A percentile compares a stretch with the other conserved stretches of the same genome.
These are phyloP conservation scores for Blastomyces emzantsi DNA, from an alignment of 2,329 filamentous ascomycete species.

Conservation along the genomic window DNA sequence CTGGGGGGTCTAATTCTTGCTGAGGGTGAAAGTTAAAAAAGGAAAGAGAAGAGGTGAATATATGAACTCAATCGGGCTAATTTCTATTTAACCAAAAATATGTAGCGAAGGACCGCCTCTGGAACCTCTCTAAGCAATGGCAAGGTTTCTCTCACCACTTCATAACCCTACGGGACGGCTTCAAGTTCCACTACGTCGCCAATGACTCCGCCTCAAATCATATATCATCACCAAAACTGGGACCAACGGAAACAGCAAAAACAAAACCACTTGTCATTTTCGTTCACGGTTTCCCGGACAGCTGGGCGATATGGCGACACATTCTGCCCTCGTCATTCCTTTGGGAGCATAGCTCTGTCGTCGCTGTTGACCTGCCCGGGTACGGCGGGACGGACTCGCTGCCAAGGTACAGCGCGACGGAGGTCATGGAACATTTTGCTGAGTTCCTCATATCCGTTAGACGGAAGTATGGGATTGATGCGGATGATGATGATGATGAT, in stretches of 20 bases:
- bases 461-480: slow-evolving; percentile 36
- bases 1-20: background rate
- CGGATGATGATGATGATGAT: slow-evolving; percentile 12
- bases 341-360: slow-evolving; percentile 35
- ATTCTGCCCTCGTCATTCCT: slow-evolving; percentile 37
- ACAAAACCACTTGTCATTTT: slow-evolving; percentile 42
- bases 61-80: background rate
- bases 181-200: slow-evolving; percentile 48
- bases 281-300: slow-evolving; percentile 53
- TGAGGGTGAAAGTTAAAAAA: background rate
- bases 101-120: slow-evolving; percentile 45
- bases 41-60: accelerated
- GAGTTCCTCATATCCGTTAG: slow-evolving; percentile 47
- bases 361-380: slow-evolving; percentile 51
- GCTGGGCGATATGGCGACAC: slow-evolving; percentile 46
- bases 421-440: slow-evolving; percentile 45
- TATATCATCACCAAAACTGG: slow-evolving; percentile 12
- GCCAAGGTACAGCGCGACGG: slow-evolving; percentile 41
- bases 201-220: slow-evolving; percentile 25
- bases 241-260: background rate
- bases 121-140: slow-evolving; percentile 44
- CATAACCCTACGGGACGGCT: slow-evolving; percentile 40
- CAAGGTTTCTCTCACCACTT: slow-evolving; percentile 44
- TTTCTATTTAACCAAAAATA: background rate
- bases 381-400: slow-evolving; percentile 50